Conservation (phyloP, 768 basidiomycete species). For the Boletus rubescentipes region DNA sequence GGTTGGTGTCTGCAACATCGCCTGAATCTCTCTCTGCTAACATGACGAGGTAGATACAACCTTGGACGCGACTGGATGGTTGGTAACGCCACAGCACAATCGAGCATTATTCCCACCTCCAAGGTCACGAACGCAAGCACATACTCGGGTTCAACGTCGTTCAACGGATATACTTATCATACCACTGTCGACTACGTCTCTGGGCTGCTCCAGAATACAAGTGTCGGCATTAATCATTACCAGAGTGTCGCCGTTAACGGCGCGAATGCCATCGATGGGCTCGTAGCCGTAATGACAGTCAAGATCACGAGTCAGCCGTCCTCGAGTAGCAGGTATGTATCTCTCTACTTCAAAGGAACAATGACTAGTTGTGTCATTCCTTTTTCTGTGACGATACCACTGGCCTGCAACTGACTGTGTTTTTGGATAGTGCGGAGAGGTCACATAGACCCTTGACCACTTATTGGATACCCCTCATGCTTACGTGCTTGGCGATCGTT, state of each 20-base stretch:
- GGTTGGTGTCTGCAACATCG: constrained; percentile 37
- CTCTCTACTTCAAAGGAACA: background rate
- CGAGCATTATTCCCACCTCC: constrained; percentile 25
- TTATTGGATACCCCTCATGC: constrained; percentile 16
- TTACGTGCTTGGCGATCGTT: constrained; percentile 8
- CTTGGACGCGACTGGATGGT: constrained; percentile 84
- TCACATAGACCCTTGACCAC: constrained; percentile 6
- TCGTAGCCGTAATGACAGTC: constrained; percentile 77
- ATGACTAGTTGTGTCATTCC: background rate
- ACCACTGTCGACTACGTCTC: constrained; percentile 67
- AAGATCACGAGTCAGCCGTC: constrained; percentile 50
- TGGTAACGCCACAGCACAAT: constrained; percentile 69
- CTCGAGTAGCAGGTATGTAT: constrained; percentile 23
- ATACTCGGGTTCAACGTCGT: constrained; percentile 63
- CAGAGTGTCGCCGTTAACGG: constrained; percentile 47
- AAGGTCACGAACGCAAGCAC: constrained; percentile 48
- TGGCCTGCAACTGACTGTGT: background rate
- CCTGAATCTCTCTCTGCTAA: background rate
- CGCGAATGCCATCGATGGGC: constrained; percentile 74
- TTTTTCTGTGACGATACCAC: background rate
- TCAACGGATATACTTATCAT: constrained; percentile 68
- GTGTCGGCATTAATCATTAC: constrained; percentile 68
- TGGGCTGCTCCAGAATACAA: constrained; percentile 70
- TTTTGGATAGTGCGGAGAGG: constrained; percentile 14
- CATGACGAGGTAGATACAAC: constrained; percentile 53